These are phyloP conservation scores for Ehretia macrophylla DNA, from an alignment of 257 asterid species.

Conservation along the genomic window DNA sequence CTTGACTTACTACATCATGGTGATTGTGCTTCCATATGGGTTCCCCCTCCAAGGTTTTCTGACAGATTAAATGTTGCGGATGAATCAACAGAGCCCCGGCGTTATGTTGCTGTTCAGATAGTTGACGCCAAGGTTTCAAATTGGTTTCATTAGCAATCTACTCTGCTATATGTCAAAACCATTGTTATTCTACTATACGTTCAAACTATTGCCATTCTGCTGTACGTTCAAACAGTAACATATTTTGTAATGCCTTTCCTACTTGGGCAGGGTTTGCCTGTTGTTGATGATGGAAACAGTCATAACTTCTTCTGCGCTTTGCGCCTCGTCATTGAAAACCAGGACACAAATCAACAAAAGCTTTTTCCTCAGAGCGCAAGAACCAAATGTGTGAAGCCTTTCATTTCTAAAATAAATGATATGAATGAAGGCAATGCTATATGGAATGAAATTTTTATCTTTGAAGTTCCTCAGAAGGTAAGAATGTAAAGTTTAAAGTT, in stretches of 20 bases:
- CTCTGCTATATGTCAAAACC: not conserved
- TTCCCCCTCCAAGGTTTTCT: conserved; percentile 94
- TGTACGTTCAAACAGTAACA: not conserved
- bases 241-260: conserved; percentile 5
- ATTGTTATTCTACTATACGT: not conserved
- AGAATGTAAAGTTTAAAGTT: not conserved
- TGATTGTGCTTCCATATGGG: conserved; percentile 54
- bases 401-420: conserved; percentile 34
- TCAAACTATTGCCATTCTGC: too few relatives aligned
- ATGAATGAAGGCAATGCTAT: conserved; percentile 71
- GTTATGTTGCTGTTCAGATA: conserved; percentile 78
- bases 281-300: conserved; percentile 93
- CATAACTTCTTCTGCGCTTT: conserved; percentile 87
- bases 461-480: conserved; percentile 97
- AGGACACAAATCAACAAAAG: conserved; percentile 80
- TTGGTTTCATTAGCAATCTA: conserved; percentile 1
- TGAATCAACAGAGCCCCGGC: conserved; percentile 84
- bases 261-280: conserved; percentile 74
- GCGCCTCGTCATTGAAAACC: conserved; percentile 92
- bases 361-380: conserved; percentile 99
- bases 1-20: conserved; percentile 48
- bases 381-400: conserved; percentile 94
- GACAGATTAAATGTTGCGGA: conserved; percentile 82
- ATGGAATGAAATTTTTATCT: conserved; percentile 95
- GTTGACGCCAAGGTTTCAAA: conserved; percentile 79